Base-by-base conservation (phyloP, 2,329 filamentous ascomycete species). In the Fusarium sp. region DNA sequence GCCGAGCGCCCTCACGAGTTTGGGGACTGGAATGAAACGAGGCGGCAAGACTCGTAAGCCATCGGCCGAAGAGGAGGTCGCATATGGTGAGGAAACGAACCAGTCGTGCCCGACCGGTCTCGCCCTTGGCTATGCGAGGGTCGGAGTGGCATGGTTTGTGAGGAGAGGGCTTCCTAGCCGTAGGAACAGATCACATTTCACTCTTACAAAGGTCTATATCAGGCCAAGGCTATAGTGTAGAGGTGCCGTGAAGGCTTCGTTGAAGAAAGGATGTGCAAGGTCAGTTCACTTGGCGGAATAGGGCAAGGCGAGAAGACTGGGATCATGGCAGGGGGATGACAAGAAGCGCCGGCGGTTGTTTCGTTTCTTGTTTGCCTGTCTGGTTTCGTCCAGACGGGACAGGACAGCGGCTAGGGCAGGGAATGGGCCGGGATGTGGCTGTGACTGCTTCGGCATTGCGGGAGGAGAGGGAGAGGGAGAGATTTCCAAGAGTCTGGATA, bases 331-430 rank as follows among this genome's bases (percentile, higher is more conserved):
- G 68, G 74, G 68, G 70, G 50, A 69, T 61, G 57, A 25, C 52
- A 62, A 67, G 76, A 78, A 76, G 76, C 76, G 76, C 76, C 69
- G 61, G 76, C 76, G 76, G 62, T 76, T 78, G 76, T 78, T 78
- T 78, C 76, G 76, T 78, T 78, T 78, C 68, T 71, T 74, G 76
- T 76, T 78, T 76, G 68, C 66, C 67, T 76, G 68, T 68, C 47
- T 68, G 63, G 65, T 71, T 63, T 69, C 69, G 62, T 63, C 65
- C 27, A 35, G 74, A 66, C 74, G 64, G 73, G 70, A 75, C 70
- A 75, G 76, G 70, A 75, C 68, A 75, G 76, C 76, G 76, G 72
- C 70, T 77, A 77, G 74, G 65, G 31, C 36, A 68, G 66, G 57
- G 36, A 65, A 61, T 57, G 66, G 29, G 22, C 64, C 47, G 60